Evolutionary conservation across 2,329 filamentous ascomycete species (phyloP).

Genomic region (Diaporthe ampelina): DNA sequence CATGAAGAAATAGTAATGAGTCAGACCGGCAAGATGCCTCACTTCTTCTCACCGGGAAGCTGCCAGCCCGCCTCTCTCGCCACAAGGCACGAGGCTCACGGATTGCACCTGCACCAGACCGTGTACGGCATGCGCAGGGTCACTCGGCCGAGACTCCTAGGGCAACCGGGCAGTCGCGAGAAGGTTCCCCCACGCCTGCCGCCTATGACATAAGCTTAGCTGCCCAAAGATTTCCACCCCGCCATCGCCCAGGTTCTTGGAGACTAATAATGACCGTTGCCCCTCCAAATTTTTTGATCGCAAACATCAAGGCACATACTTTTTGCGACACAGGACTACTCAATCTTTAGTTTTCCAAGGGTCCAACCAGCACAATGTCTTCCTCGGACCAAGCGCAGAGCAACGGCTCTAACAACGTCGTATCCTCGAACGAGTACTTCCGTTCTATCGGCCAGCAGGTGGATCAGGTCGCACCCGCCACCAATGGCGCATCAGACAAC

Average conservation of each 20-base stretch:
- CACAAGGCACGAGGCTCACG: not conserved
- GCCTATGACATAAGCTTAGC: slow-evolving; percentile 51
- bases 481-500: slow-evolving; percentile 51
- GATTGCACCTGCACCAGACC: not conserved
- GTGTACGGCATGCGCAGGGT: not conserved
- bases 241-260: slow-evolving; percentile 14
- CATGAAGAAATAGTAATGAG: slow-evolving; percentile 54
- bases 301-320: not conserved
- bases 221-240: slow-evolving; percentile 52
- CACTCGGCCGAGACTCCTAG: slow-evolving; percentile 10
- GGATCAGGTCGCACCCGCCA: slow-evolving; percentile 61
- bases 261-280: slow-evolving; percentile 43
- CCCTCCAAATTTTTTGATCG: slow-evolving; percentile 55
- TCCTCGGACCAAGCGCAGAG: slow-evolving; percentile 51
- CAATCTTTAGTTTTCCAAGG: not conserved
- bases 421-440: slow-evolving; percentile 68
- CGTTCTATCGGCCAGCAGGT: slow-evolving; percentile 74
- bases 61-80: too few relatives aligned
- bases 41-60: not conserved
- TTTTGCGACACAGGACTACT: slow-evolving; percentile 26
- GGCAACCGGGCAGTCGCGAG: slow-evolving; percentile 31
- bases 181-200: slow-evolving; percentile 45
- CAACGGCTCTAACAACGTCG: slow-evolving; percentile 49
- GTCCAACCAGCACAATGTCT: slow-evolving; percentile 34
- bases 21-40: slow-evolving; percentile 13